phyloP scores from a whole-genome alignment of 192 early-diverging fungal species.

The Coemansia sp. region DNA sequence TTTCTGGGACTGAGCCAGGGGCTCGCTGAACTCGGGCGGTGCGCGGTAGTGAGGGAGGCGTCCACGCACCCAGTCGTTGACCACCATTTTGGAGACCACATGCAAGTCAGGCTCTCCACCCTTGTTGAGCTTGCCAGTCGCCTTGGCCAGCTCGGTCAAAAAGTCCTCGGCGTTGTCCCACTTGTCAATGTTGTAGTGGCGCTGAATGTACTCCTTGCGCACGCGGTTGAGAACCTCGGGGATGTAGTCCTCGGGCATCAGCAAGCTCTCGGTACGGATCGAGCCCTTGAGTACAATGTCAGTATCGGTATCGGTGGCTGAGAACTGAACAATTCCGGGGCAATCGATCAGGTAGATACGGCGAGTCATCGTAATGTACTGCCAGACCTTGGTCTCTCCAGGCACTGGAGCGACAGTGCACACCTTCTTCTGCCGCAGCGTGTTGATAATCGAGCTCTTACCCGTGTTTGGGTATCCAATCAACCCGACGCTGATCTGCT shows the following conservation, averaged over 20 bases:
- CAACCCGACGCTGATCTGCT: slow-evolving; percentile 98
- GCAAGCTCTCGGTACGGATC: slow-evolving; percentile 91
- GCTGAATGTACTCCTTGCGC: slow-evolving; percentile 86
- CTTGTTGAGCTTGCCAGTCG: slow-evolving; percentile 90
- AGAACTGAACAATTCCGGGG: slow-evolving; percentile 94
- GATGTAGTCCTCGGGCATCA: slow-evolving; percentile 89
- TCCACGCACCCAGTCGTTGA: slow-evolving; percentile 98
- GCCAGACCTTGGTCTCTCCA: slow-evolving; percentile 99
- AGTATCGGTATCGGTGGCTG: slow-evolving; percentile 84
- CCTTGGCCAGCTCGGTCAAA: slow-evolving; percentile 83
- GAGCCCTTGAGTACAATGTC: slow-evolving; percentile 98
- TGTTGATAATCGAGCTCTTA: slow-evolving; percentile 99
- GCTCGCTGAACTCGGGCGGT: slow-evolving; percentile 68
- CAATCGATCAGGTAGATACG: slow-evolving; percentile 99
- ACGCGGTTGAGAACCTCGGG: slow-evolving; percentile 81
- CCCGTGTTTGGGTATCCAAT: slow-evolving; percentile 99
- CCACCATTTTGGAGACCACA: slow-evolving; percentile 93
- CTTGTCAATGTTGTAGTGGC: slow-evolving; percentile 87
- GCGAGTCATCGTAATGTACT: slow-evolving; percentile 98
- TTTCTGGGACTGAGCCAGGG: slow-evolving; percentile 13
- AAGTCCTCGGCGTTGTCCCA: slow-evolving; percentile 94
- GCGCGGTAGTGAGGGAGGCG: slow-evolving; percentile 93
- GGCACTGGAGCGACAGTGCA: slow-evolving; percentile 98
- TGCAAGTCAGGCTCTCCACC: slow-evolving; percentile 94
- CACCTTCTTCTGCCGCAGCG: slow-evolving; percentile 92